Evolutionary conservation across 345 rosid genomes (phyloP), one percentile per base, ranked within the genome.

Genomic region (Chamaenerion angustifolium): DNA sequence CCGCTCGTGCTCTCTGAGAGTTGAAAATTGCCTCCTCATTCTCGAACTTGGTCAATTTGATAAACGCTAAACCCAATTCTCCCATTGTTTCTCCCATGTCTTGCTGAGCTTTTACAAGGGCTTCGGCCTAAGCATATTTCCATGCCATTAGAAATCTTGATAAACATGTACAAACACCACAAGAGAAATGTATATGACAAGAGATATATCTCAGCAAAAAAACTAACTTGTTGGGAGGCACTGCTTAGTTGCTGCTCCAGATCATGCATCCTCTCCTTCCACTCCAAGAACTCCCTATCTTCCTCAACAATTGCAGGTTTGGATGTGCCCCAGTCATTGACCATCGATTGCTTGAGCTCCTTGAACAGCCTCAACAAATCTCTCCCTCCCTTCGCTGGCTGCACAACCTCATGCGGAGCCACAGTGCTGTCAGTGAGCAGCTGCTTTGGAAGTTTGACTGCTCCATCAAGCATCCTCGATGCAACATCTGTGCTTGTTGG

Each of bases 61-160:
- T 82, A 57, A 93, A 88, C 9, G 95, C 76, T 65, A 84, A 63
- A 43, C 99, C 95, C 52, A 92, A 50, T 59, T 82, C 96, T 50
- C 95, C 96, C 88, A 88, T 76, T 42, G 99, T 88, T 53, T 88
- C 96, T 49, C 99, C 95, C 84, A 82, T 82, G 67, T 88, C 99
- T 76, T 92, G 95, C 60, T 88, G 96, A 44, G 94, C 85, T 71
- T 92, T 85, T 15, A 92, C 99, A n/a, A 92, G 75, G 8, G 80
- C 49, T 66, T 85, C 96, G 17, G 96, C 99, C 96, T 92, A 69
- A 55, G 48, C 47, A 54, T 16, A 56, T 23, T 16, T 52, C 35
- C 35, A 61, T 12, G 16, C 57, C 13, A 19, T 42, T 7, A 58
- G 48, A 31, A 23, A 50, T 10, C 52, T 12, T n/a, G 35, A 58